A percentile compares a stretch with the other conserved stretches of the same genome.
phyloP scores from a whole-genome alignment of 345 rosid genomes.

The Bruguiera sexangula region DNA sequence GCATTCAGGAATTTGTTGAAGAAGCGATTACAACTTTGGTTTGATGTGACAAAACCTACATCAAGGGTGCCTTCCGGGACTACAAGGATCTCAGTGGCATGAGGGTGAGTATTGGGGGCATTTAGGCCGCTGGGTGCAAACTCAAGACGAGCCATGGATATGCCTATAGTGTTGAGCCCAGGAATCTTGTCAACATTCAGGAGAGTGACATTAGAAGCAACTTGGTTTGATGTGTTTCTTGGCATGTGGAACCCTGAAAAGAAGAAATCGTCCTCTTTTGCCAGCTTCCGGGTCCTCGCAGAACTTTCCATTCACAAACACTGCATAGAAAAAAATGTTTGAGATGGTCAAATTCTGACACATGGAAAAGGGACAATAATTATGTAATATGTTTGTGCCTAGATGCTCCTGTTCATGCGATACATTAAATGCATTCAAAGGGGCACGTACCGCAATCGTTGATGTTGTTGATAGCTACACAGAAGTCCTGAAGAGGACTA shows the following conservation, averaged over 20 bases:
- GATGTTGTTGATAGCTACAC: background rate
- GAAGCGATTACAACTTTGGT: background rate
- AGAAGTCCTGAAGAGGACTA: slow-evolving; percentile 14
- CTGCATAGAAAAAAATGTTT: background rate
- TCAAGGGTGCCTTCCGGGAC: background rate
- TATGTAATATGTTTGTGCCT: no score
- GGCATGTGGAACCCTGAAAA: slow-evolving; percentile 4
- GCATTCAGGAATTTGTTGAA: slow-evolving; percentile 7
- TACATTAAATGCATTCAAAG: background rate
- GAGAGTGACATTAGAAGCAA: slow-evolving; percentile 1
- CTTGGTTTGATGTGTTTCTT: slow-evolving; percentile 1
- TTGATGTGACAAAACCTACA: slow-evolving; percentile 14
- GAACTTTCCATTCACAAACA: background rate
- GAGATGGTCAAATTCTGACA: background rate
- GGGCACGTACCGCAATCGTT: background rate
- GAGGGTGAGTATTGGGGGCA: slow-evolving; percentile 11
- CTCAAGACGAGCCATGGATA: slow-evolving; percentile 8
- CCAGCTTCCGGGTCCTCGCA: slow-evolving; percentile 12
- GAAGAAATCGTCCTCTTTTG: slow-evolving; percentile 5
- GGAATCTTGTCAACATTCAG: slow-evolving; percentile 1
- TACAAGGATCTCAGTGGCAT: slow-evolving; percentile 4
- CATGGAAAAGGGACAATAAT: no score
- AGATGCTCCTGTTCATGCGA: no score
- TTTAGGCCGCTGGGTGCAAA: slow-evolving; percentile 3
- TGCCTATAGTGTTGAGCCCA: slow-evolving; percentile 12